Percentiles rank a stretch among this genome's conserved stretches.
Evolutionary conservation across 83 land plant genomes (phyloP).

Genomic region (Larix sibirica): DNA sequence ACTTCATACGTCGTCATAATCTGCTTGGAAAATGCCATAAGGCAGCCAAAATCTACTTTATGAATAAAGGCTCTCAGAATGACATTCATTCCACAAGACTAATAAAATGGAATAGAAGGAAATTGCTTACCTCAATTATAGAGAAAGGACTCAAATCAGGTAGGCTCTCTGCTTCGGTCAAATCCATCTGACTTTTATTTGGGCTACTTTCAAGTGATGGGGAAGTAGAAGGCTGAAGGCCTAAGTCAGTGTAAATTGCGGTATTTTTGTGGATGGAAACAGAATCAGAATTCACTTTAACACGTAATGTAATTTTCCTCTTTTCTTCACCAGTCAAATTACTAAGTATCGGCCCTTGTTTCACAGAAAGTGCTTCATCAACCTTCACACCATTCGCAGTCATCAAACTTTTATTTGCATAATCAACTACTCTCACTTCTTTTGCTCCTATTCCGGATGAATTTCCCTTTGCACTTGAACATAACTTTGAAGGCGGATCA

Average conservation of each 20-base stretch:
- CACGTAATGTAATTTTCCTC: no score
- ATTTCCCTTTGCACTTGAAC: background rate
- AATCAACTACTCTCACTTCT: background rate
- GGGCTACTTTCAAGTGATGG: background rate
- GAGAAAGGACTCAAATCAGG: constrained; percentile 4
- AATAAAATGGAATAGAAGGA: background rate
- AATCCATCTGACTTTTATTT: background rate
- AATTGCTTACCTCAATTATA: background rate
- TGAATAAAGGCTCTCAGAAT: background rate
- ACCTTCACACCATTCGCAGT: background rate
- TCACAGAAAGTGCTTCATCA: background rate
- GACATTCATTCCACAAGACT: background rate
- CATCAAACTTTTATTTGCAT: background rate
- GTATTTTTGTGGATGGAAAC: background rate
- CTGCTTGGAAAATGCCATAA: background rate
- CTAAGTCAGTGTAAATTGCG: background rate
- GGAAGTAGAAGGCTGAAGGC: background rate
- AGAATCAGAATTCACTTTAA: background rate
- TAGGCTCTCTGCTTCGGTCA: background rate
- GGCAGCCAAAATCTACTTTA: background rate
- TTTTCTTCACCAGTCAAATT: no score
- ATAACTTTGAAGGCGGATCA: background rate
- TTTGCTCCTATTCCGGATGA: background rate
- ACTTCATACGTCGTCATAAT: background rate
- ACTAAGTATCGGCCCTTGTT: background rate